Percentiles rank a stretch among this genome's conserved stretches.
These are phyloP conservation scores for Alternaria solani DNA, from an alignment of 2,329 filamentous ascomycete genomes.

Conservation along the genomic window DNA sequence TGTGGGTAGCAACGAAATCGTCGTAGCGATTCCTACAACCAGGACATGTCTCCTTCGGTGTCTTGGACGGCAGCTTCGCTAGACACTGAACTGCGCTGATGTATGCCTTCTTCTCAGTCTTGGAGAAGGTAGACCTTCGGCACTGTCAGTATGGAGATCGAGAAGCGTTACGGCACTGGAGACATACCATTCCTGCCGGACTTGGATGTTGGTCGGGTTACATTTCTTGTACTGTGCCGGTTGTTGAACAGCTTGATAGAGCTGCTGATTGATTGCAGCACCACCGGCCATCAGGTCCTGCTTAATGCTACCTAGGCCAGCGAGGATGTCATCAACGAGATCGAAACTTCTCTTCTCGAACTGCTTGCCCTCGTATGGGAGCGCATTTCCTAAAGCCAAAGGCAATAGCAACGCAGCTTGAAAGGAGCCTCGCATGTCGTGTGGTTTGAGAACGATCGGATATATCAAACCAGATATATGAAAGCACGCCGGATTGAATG, in stretches of 20 bases:
- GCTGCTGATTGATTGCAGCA: conserved; percentile 32
- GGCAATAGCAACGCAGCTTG: neutral
- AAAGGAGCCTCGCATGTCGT: neutral
- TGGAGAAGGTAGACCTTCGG: conserved; percentile 23
- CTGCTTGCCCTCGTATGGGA: neutral
- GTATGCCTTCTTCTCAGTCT: conserved; percentile 37
- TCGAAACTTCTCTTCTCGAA: neutral
- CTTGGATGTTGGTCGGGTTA: conserved; percentile 48
- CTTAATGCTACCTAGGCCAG: neutral
- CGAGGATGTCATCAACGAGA: neutral
- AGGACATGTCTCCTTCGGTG: conserved; percentile 30
- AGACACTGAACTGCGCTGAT: conserved; percentile 42
- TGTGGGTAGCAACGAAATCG: conserved; percentile 41
- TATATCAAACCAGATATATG: neutral
- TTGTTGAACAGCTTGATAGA: conserved; percentile 31
- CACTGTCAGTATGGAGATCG: neutral
- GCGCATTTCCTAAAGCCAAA: neutral
- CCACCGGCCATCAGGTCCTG: conserved; percentile 29
- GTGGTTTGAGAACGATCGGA: neutral
- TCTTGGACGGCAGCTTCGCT: conserved; percentile 27
- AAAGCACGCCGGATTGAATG: neutral
- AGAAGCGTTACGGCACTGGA: neutral
- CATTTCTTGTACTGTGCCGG: conserved; percentile 38
- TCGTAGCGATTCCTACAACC: conserved; percentile 40
- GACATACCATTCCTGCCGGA: conserved; percentile 55